These are phyloP conservation scores for Skeletonema tropicum DNA, from an alignment of 108 stramenopile species.

Conservation along the genomic window DNA sequence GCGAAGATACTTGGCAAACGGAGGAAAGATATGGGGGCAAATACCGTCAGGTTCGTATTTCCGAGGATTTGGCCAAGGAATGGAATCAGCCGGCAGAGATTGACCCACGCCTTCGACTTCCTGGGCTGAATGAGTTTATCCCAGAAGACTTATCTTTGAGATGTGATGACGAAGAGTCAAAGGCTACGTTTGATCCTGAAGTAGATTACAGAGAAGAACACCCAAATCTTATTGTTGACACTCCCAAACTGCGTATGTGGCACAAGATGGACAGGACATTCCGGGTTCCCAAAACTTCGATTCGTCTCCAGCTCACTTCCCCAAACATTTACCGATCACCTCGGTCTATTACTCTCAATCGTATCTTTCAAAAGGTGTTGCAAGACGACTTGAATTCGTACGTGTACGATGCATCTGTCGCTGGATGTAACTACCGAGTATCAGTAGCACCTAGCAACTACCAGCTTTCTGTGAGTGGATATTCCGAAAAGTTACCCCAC, in stretches of 20 bases:
- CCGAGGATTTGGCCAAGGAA: constrained; percentile 50
- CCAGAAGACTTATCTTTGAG: constrained; percentile 82
- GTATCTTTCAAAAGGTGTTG: constrained; percentile 80
- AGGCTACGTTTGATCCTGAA: constrained; percentile 41
- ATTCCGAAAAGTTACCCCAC: constrained; percentile 82
- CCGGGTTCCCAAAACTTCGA: constrained; percentile 78
- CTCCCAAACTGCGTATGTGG: constrained; percentile 69
- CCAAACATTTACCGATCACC: constrained; percentile 79
- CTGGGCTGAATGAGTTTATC: constrained; percentile 80
- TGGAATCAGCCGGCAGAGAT: constrained; percentile 69
- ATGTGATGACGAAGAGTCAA: constrained; percentile 58
- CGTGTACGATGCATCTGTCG: constrained; percentile 88
- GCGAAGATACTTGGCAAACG: constrained; percentile 45
- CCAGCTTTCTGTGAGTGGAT: constrained; percentile 75
- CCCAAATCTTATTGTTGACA: constrained; percentile 60
- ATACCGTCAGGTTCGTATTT: constrained; percentile 63
- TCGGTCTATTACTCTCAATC: constrained; percentile 78
- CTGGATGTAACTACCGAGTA: constrained; percentile 83
- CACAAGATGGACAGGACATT: constrained; percentile 87
- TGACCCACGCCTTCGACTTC: constrained; percentile 66
- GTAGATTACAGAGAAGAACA: constrained; percentile 48
- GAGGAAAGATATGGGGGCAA: constrained; percentile 93
- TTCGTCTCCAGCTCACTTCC: constrained; percentile 68
- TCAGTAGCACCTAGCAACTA: constrained; percentile 68
- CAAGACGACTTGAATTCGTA: constrained; percentile 86